These are phyloP conservation scores for Ganoderma multipileum DNA, from an alignment of 1,284 basidiomycete genomes.

Conservation along the genomic window DNA sequence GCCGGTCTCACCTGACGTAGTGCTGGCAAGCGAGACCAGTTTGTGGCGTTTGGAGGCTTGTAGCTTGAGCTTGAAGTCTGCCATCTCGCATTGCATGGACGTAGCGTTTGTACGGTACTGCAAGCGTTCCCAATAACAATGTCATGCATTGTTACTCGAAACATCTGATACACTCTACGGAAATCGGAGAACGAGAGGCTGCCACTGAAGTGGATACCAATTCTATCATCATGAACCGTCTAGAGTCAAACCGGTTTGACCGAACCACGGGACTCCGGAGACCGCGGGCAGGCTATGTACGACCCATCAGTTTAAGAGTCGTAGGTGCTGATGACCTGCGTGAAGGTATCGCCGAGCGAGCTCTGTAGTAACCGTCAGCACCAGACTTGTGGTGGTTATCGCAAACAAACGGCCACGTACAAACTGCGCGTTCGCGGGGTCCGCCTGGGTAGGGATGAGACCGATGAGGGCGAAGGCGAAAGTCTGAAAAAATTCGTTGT, in stretches of 20 bases:
- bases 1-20: too few species aligned
- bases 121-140: too few species aligned
- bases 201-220: background rate
- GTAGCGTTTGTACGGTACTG: too few species aligned
- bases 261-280: background rate
- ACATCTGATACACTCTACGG: too few species aligned
- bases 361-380: background rate
- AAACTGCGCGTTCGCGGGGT: background rate
- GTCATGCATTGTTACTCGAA: too few species aligned
- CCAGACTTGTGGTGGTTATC: too few species aligned
- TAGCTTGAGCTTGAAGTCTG: too few species aligned
- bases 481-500: background rate
- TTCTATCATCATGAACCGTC: background rate
- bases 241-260: background rate
- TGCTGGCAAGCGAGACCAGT: too few species aligned
- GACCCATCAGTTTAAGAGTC: background rate
- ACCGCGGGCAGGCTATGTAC: background rate
- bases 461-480: constrained; percentile 1
- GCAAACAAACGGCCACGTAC: background rate
- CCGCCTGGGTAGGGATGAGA: background rate
- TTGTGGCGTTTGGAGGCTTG: too few species aligned
- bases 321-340: constrained; percentile 1
- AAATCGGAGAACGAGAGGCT: too few species aligned
- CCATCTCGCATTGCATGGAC: too few species aligned
- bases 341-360: constrained; percentile 4